These are phyloP conservation scores for Claviceps sorghi DNA, from an alignment of 2,329 filamentous ascomycete species.

Conservation along the genomic window DNA sequence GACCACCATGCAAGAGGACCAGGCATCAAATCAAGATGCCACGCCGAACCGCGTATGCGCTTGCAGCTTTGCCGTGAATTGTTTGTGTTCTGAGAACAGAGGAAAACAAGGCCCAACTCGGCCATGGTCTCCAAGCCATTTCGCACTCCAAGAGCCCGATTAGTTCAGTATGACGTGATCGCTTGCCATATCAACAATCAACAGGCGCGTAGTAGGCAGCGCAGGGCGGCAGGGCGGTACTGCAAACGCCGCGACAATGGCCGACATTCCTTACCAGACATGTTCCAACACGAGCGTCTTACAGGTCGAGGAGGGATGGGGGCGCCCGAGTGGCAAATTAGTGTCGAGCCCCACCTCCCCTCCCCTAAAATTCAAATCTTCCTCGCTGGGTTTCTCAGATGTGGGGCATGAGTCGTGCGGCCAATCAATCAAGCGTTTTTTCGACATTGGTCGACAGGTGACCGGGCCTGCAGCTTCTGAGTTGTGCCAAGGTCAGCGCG, in stretches of 20 bases:
- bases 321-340: neutral
- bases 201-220: neutral
- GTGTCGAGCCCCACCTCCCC: neutral
- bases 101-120: neutral
- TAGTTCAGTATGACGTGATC: constrained; percentile 1
- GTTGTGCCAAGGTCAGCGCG: neutral
- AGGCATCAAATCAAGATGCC: neutral
- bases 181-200: neutral
- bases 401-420: neutral
- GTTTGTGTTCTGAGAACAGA: neutral
- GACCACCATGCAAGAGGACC: neutral
- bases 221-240: neutral
- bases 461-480: neutral
- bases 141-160: neutral
- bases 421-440: neutral
- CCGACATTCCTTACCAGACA: neutral
- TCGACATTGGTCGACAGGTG: neutral
- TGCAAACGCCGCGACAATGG: neutral
- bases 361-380: neutral
- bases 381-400: neutral
- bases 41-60: neutral
- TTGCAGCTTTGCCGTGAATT: neutral
- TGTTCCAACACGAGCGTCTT: neutral
- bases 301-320: neutral
- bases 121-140: neutral